Evolutionary conservation across 73 alveolate species (phyloP).

Genomic region (Vitrella brassicaformis): DNA sequence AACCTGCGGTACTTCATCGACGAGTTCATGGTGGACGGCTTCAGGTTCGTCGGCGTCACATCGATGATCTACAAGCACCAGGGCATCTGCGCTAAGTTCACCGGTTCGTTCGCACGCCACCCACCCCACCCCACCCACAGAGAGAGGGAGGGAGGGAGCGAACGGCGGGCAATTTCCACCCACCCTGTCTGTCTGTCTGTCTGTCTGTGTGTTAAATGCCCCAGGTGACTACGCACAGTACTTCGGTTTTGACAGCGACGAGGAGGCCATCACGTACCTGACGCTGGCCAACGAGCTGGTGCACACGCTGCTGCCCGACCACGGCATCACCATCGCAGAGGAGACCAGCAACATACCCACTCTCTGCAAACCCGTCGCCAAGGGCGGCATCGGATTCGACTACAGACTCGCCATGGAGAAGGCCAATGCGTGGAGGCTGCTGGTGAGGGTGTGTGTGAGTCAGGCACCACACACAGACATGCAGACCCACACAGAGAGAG

Average conservation of each 20-base stretch:
- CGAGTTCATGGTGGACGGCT: conserved; percentile 89
- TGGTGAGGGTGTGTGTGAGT: background rate
- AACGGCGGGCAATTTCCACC: no score
- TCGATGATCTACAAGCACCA: conserved; percentile 94
- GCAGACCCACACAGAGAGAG: conserved; percentile 8
- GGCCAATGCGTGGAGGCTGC: conserved; percentile 78
- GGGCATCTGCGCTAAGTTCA: conserved; percentile 81
- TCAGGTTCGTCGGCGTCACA: conserved; percentile 95
- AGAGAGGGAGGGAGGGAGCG: background rate
- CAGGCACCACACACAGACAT: background rate
- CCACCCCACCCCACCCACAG: no score
- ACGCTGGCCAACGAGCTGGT: conserved; percentile 93
- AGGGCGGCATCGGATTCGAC: conserved; percentile 98
- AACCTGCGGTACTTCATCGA: conserved; percentile 81
- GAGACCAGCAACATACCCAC: conserved; percentile 97
- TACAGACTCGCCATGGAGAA: conserved; percentile 84
- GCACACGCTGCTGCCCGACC: conserved; percentile 68
- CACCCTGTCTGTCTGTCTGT: no score
- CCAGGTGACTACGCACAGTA: conserved; percentile 70
- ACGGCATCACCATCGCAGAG: conserved; percentile 89
- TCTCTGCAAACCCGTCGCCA: conserved; percentile 76
- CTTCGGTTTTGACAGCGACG: conserved; percentile 76
- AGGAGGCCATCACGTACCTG: conserved; percentile 63
- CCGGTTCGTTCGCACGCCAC: no score
- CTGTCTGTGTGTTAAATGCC: background rate